Conservation (phyloP, 352 stramenopile species). For the Thalassiosira hispida region DNA sequence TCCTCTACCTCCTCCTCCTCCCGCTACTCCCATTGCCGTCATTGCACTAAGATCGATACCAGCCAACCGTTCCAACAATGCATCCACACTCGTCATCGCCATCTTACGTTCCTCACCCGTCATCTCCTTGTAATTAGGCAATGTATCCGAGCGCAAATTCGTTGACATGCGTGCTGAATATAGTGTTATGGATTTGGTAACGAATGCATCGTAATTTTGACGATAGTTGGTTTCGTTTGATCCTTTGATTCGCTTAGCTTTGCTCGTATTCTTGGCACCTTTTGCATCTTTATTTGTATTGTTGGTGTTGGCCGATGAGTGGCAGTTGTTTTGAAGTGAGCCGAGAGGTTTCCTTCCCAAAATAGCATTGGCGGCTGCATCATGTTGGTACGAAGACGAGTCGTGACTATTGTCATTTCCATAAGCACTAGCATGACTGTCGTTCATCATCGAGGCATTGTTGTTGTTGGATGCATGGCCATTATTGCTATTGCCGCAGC, state of each 20-base stretch:
- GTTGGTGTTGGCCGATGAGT: neutral
- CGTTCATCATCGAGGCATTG: no score
- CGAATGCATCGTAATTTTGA: constrained; percentile 28
- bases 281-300: neutral
- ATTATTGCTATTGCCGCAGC: no score
- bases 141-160: neutral
- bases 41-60: no score
- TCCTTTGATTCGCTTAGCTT: constrained; percentile 11
- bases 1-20: no score
- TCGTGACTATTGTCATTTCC: no score
- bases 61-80: constrained; percentile 31
- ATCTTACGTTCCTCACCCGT: neutral
- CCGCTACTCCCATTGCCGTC: no score
- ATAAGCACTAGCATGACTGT: no score
- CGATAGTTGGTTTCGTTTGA: constrained; percentile 29
- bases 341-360: neutral
- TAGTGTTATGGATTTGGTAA: constrained; percentile 6
- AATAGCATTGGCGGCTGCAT: no score
- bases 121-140: constrained; percentile 17
- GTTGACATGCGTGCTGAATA: neutral
- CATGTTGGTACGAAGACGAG: no score
- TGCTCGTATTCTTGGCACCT: neutral
- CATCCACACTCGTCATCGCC: constrained; percentile 15
- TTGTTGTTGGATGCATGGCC: no score
- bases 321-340: neutral